Conservation (phyloP, 2,329 filamentous ascomycete genomes). For the Sporothrix globosa region DNA sequence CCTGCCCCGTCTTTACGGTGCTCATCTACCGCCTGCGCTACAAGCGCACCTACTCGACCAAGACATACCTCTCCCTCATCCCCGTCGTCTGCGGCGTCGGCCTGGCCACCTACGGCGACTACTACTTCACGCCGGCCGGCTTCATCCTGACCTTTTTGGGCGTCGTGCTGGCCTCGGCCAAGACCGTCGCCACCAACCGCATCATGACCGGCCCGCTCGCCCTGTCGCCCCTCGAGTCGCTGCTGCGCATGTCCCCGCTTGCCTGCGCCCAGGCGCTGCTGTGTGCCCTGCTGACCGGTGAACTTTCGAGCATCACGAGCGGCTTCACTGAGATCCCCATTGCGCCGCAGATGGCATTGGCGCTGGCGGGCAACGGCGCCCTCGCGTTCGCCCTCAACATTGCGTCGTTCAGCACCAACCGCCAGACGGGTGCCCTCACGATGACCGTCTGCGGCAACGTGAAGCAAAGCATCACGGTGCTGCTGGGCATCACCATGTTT, state of each 20-base stretch:
- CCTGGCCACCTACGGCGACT: constrained; percentile 64
- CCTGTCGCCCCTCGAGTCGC: constrained; percentile 61
- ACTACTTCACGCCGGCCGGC: constrained; percentile 62
- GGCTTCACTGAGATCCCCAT: constrained; percentile 22
- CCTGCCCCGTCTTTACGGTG: constrained; percentile 64
- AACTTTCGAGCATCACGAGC: constrained; percentile 45
- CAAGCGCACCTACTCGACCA: constrained; percentile 56
- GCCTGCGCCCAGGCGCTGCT: constrained; percentile 58
- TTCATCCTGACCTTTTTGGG: constrained; percentile 60
- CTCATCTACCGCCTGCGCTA: constrained; percentile 63
- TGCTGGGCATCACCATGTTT: constrained; percentile 58
- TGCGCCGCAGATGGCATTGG: constrained; percentile 41
- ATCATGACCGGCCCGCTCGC: constrained; percentile 65
- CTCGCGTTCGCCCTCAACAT: constrained; percentile 61
- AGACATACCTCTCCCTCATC: constrained; percentile 63
- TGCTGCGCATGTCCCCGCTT: constrained; percentile 64
- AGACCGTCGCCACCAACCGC: constrained; percentile 66
- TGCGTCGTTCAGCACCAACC: constrained; percentile 61
- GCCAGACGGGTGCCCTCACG: constrained; percentile 58
- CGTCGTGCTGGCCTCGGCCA: constrained; percentile 58
- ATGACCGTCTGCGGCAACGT: constrained; percentile 63
- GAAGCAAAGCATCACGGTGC: constrained; percentile 60
- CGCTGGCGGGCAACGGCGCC: constrained; percentile 55
- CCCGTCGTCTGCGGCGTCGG: constrained; percentile 64
- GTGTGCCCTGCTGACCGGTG: constrained; percentile 57